Conservation (phyloP, 2,329 filamentous ascomycete genomes). For the Sarocladium oryzae region DNA sequence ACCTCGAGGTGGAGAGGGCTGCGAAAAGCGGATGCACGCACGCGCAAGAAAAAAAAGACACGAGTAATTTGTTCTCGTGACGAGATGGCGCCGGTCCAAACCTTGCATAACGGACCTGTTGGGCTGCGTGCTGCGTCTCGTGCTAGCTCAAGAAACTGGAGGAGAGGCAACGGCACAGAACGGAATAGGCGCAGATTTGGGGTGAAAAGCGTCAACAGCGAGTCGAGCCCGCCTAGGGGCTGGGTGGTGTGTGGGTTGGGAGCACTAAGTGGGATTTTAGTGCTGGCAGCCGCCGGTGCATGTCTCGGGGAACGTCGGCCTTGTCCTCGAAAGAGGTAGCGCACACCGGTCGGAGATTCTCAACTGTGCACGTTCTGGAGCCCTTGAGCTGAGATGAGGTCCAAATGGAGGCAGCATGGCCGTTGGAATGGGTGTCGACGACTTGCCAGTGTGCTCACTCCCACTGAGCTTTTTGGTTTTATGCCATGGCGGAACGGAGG, state of each 20-base stretch:
- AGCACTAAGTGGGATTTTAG: conserved; percentile 2
- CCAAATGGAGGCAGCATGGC: background rate
- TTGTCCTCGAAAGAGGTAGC: background rate
- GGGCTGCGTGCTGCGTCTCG: background rate
- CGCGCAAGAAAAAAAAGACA: background rate
- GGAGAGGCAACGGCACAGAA: background rate
- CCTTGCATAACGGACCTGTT: too few relatives aligned
- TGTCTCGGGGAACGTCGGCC: conserved; percentile 6
- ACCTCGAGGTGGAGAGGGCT: background rate
- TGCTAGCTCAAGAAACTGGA: background rate
- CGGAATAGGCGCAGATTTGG: too few relatives aligned
- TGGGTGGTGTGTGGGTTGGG: too few relatives aligned
- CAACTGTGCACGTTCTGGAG: background rate
- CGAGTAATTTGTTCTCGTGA: conserved; percentile 7
- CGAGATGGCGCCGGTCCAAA: background rate
- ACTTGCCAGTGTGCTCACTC: background rate
- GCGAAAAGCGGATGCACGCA: background rate
- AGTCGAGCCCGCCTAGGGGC: too few relatives aligned
- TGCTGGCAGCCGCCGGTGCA: background rate
- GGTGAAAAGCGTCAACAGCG: too few relatives aligned
- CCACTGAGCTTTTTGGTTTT: background rate
- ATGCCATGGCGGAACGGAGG: too few relatives aligned
- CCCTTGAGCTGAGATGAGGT: conserved; percentile 1
- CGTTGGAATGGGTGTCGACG: background rate
- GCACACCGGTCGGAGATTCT: conserved; percentile 2